Conservation (phyloP, 1,139 yeast genomes). For the Petasospora rhodanensis region DNA sequence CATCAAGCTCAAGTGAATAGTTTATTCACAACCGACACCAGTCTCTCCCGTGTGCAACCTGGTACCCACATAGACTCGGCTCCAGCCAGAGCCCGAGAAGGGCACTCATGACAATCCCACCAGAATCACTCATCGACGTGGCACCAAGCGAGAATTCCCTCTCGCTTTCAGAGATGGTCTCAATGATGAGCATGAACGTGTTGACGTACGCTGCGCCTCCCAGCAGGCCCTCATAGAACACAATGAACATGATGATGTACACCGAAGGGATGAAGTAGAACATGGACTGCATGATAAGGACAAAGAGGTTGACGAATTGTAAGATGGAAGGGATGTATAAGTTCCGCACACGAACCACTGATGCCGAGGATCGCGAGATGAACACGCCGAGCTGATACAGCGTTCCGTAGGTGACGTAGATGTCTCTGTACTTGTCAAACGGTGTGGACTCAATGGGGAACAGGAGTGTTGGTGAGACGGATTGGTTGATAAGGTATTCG, state of each 20-base stretch:
- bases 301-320: slow-evolving; percentile 60
- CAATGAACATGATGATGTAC: slow-evolving; percentile 55
- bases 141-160: slow-evolving; percentile 91
- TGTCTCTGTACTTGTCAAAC: slow-evolving; percentile 69
- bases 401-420: slow-evolving; percentile 91
- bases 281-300: slow-evolving; percentile 63
- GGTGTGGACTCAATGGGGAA: slow-evolving; percentile 71
- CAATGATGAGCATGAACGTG: slow-evolving; percentile 76
- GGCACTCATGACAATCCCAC: slow-evolving; percentile 84
- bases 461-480: slow-evolving; percentile 79
- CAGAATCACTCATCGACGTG: slow-evolving; percentile 89
- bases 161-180: slow-evolving; percentile 46
- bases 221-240: slow-evolving; percentile 81
- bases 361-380: slow-evolving; percentile 79
- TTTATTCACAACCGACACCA: slow-evolving; percentile 45
- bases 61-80: slow-evolving; percentile 64
- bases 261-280: slow-evolving; percentile 57
- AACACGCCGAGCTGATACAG: slow-evolving; percentile 91
- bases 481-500: slow-evolving; percentile 89
- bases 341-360: slow-evolving; percentile 52
- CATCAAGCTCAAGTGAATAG: slow-evolving; percentile 8
- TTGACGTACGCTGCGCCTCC: slow-evolving; percentile 92
- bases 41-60: slow-evolving; percentile 56
- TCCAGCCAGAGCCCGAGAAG: slow-evolving; percentile 71
- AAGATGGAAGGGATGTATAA: slow-evolving; percentile 61